Conservation (phyloP, 2,329 filamentous ascomycete genomes). For the Colletotrichum australisinense region DNA sequence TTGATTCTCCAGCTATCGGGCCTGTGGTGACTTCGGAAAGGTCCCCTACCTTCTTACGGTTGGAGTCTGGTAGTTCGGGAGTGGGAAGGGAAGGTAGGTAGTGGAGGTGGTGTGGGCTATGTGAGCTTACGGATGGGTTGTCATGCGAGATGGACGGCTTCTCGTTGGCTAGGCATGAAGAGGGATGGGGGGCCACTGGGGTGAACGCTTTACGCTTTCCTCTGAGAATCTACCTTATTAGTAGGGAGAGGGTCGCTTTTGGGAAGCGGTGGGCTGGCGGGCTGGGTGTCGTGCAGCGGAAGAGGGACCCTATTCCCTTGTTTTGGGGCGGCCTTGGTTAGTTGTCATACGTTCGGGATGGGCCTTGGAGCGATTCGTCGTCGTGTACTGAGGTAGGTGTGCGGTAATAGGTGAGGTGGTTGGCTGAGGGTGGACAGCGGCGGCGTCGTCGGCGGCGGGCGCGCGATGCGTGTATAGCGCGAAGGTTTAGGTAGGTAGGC, state of each 20-base stretch:
- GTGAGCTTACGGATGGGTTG: slow-evolving; percentile 31
- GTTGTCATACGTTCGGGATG: slow-evolving; percentile 28
- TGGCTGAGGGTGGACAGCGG: not conserved
- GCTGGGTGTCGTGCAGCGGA: not conserved
- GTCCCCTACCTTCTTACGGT: slow-evolving; percentile 2
- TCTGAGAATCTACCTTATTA: not conserved
- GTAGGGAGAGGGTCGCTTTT: not conserved
- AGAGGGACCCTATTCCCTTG: slow-evolving; percentile 7
- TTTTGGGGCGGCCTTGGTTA: slow-evolving; percentile 25
- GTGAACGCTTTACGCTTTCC: too few species aligned
- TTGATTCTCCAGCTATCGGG: not conserved
- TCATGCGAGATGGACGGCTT: slow-evolving; percentile 33
- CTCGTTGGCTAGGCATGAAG: slow-evolving; percentile 29
- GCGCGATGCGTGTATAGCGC: not conserved
- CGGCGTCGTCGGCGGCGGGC: not conserved
- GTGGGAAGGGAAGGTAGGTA: not conserved
- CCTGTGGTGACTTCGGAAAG: not conserved
- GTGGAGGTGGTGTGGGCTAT: slow-evolving; percentile 10
- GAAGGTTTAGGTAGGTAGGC: not conserved
- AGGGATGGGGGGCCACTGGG: not conserved
- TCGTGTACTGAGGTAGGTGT: not conserved
- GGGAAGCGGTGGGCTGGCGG: slow-evolving; percentile 13
- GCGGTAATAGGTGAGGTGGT: not conserved
- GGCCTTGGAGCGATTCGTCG: slow-evolving; percentile 13
- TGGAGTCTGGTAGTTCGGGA: not conserved